phyloP scores from a whole-genome alignment of 495 filamentous ascomycete genomes.

The Amorphotheca resinae region DNA sequence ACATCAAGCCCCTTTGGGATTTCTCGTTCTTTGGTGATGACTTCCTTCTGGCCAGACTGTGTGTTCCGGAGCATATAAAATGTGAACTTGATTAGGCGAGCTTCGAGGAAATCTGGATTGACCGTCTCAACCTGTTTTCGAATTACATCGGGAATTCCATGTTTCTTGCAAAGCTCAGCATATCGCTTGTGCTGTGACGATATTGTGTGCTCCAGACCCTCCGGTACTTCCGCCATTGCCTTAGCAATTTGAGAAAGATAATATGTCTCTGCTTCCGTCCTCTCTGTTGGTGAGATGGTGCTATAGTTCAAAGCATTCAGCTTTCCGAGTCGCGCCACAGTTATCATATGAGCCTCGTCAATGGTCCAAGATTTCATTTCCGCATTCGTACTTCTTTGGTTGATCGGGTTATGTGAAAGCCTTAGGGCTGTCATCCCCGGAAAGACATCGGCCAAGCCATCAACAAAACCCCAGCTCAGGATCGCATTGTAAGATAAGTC shows the following conservation, averaged over 20 bases:
- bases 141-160: constrained; percentile 52
- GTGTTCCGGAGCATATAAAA: constrained; percentile 35
- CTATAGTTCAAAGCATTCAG: constrained; percentile 69
- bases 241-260: constrained; percentile 73
- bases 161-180: constrained; percentile 53
- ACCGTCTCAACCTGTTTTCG: constrained; percentile 31
- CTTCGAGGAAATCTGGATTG: constrained; percentile 59
- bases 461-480: constrained; percentile 55
- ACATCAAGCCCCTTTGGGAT: constrained; percentile 66
- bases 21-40: constrained; percentile 27
- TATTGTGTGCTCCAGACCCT: constrained; percentile 38
- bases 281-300: constrained; percentile 55
- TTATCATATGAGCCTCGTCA: constrained; percentile 79
- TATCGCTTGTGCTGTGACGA: constrained; percentile 56
- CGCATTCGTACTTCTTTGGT: constrained; percentile 40
- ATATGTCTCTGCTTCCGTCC: constrained; percentile 80
- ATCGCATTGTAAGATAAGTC: constrained; percentile 75
- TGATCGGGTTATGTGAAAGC: constrained; percentile 75
- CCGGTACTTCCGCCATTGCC: constrained; percentile 50
- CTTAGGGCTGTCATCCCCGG: constrained; percentile 62
- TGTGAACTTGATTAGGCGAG: constrained; percentile 51
- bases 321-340: constrained; percentile 57
- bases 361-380: constrained; percentile 25
- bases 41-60: constrained; percentile 12
- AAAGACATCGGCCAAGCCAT: constrained; percentile 49